Conservation (phyloP, 257 asterid species). For the Solanum etuberosum region DNA sequence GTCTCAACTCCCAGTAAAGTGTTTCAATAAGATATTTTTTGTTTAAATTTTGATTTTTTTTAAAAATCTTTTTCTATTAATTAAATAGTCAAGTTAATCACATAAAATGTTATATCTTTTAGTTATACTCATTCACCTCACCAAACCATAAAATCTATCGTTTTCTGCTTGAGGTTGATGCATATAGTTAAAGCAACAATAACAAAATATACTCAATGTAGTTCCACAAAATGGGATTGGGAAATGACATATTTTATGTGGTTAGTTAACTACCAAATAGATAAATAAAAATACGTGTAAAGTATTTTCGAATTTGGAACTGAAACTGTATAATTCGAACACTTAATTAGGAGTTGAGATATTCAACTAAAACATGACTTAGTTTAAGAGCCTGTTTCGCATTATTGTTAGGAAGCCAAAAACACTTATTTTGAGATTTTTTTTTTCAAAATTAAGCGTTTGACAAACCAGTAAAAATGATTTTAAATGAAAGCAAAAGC, state of each 20-base stretch:
- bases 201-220: background rate
- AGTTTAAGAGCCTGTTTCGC: background rate
- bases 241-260: background rate
- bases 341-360: background rate
- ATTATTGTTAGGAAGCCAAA: background rate
- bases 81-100: background rate
- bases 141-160: fast-evolving
- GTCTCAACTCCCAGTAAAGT: background rate
- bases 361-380: background rate
- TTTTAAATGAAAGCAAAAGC: background rate
- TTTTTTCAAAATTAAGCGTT: background rate
- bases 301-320: background rate
- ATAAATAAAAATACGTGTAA: background rate
- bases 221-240: background rate
- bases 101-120: background rate
- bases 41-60: background rate
- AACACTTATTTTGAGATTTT: background rate
- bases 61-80: background rate
- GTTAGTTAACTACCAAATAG: background rate
- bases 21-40: background rate
- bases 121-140: background rate
- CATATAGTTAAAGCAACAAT: background rate
- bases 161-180: background rate
- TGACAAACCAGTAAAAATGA: background rate
- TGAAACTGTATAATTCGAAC: background rate